phyloP scores from a whole-genome alignment of 2,329 filamentous ascomycete species.

The Hypoxylon sp. region DNA sequence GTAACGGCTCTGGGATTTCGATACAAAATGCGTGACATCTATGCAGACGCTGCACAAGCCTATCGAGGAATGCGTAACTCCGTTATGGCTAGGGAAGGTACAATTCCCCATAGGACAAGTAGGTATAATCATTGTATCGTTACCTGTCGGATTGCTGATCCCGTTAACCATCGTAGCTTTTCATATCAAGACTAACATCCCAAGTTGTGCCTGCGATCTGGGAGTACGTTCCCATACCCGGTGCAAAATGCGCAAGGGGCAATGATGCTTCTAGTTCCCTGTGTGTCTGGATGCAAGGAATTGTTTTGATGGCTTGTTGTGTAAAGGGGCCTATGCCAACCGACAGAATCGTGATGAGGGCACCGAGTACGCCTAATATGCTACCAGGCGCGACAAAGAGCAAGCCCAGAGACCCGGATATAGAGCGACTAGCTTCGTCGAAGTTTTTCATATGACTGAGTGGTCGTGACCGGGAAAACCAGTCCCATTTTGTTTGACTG shows the following conservation, averaged over 20 bases:
- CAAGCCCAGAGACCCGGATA: conserved; percentile 42
- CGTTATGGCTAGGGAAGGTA: conserved; percentile 35
- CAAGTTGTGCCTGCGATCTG: conserved; percentile 34
- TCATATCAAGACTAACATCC: conserved; percentile 44
- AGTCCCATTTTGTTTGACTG: conserved; percentile 47
- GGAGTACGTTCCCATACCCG: conserved; percentile 27
- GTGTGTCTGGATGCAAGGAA: conserved; percentile 31
- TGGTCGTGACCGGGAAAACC: conserved; percentile 43
- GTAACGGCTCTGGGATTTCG: background rate
- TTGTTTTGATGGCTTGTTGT: conserved; percentile 44
- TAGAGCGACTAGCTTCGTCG: conserved; percentile 44
- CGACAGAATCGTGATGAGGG: conserved; percentile 41
- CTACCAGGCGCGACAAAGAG: conserved; percentile 32
- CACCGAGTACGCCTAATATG: conserved; percentile 21
- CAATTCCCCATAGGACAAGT: conserved; percentile 41
- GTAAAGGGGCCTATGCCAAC: conserved; percentile 45
- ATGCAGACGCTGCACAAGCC: conserved; percentile 41
- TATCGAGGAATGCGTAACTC: conserved; percentile 40
- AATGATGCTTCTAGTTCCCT: conserved; percentile 24
- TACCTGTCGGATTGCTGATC: conserved; percentile 39
- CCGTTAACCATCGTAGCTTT: conserved; percentile 45
- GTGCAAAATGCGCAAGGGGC: conserved; percentile 31
- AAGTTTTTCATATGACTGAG: conserved; percentile 45
- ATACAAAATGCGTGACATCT: conserved; percentile 37
- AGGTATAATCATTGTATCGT: conserved; percentile 34